These are phyloP conservation scores for Cladosporium sp. DNA, from an alignment of 2,329 filamentous ascomycete genomes.

Conservation along the genomic window DNA sequence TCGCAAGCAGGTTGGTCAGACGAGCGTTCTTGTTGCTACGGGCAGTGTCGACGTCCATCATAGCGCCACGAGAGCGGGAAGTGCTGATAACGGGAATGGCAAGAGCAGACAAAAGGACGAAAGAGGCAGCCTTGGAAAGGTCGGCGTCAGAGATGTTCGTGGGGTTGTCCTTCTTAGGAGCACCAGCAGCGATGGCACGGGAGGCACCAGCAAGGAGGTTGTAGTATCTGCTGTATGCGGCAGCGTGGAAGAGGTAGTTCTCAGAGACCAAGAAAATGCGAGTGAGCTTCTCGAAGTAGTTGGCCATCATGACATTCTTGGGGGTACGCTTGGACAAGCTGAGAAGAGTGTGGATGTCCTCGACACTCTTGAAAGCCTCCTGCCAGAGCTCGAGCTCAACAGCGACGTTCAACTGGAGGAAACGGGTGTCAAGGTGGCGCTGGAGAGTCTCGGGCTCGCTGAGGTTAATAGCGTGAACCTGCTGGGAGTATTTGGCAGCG, in stretches of 20 bases:
- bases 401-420: conserved; percentile 97
- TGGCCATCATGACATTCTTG: conserved; percentile 99
- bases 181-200: conserved; percentile 75
- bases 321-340: conserved; percentile 96
- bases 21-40: conserved; percentile 99
- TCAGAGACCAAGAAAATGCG: conserved; percentile 98
- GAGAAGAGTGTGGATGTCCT: conserved; percentile 96
- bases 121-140: conserved; percentile 91
- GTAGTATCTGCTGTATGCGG: conserved; percentile 96
- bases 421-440: conserved; percentile 94
- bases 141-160: conserved; percentile 79
- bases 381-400: conserved; percentile 99
- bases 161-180: conserved; percentile 93
- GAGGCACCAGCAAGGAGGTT: conserved; percentile 91
- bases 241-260: conserved; percentile 99
- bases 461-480: conserved; percentile 99
- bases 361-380: conserved; percentile 97
- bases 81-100: conserved; percentile 99
- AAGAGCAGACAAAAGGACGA: conserved; percentile 89
- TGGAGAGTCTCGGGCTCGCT: conserved; percentile 97
- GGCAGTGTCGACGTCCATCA: conserved; percentile 95
- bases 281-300: conserved; percentile 99
- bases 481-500: conserved; percentile 96
- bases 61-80: conserved; percentile 87
- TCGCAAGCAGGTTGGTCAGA: conserved; percentile 91